phyloP scores from a whole-genome alignment of 306 rosid genomes.

The Gynostemma pentaphyllum region DNA sequence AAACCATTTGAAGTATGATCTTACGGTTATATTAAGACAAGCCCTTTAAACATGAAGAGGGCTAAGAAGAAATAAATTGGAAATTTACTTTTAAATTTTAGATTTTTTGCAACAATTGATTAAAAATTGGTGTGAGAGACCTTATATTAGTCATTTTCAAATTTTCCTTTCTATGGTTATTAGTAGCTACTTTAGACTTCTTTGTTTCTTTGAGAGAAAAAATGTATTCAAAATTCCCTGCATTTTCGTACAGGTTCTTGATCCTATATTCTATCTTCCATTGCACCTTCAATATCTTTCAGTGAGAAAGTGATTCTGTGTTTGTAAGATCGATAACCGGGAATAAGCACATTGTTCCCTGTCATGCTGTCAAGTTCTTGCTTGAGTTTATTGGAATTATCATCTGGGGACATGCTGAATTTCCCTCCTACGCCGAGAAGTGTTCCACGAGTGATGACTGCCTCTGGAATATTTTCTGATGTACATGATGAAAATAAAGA shows the following conservation, averaged over 20 bases:
- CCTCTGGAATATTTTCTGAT: constrained; percentile 38
- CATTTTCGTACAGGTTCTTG: constrained; percentile 3
- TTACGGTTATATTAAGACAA: not conserved
- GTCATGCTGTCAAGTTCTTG: constrained; percentile 51
- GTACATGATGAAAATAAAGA: constrained; percentile 21
- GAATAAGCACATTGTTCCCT: not conserved
- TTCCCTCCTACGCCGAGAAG: constrained; percentile 42
- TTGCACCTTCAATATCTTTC: too few species aligned
- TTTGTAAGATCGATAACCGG: constrained; percentile 4
- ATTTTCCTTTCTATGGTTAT: not conserved
- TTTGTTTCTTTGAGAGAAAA: not conserved
- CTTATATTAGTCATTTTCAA: not conserved
- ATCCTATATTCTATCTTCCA: not conserved
- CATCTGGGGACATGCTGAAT: constrained; percentile 44
- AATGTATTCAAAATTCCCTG: not conserved
- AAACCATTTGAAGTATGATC: not conserved
- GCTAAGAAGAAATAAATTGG: not conserved
- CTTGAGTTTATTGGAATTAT: constrained; percentile 48
- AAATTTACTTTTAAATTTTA: not conserved
- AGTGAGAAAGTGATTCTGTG: not conserved
- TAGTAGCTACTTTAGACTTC: not conserved
- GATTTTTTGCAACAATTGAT: not conserved
- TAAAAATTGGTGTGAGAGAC: not conserved
- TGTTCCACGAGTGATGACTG: constrained; percentile 44
- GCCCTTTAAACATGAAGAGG: not conserved